Base-by-base conservation (phyloP, 257 asterid genomes). In the Nicotiana paniculata region DNA sequence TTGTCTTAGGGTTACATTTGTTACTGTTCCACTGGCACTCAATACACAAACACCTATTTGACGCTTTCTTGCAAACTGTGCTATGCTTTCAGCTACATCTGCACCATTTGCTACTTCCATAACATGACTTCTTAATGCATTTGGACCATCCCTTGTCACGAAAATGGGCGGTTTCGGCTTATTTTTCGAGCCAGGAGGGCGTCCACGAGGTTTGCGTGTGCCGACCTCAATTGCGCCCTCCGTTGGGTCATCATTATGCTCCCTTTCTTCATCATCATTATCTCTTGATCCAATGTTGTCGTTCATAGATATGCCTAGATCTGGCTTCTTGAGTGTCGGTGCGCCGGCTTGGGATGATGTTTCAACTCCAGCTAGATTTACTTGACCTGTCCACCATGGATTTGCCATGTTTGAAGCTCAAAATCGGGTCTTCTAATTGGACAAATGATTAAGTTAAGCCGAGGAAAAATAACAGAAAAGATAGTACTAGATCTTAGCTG, bases 121-220 rank as follows among this genome's bases (percentile, higher is more conserved):
- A 0, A 91, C 92, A 53, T 91, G 96, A 86, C 92, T 90, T 37
- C 92, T 87, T 46, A 91, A 90, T 1, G 92, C 90, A 46, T 91
- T 90, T 1, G 96, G 96, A 89, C 96, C 90, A 72, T 91, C 96
- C 57, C 90, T 79, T 3, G 93, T 91, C 9, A 91, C 90, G 54
- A 90, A 91, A 10, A 91, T 87, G 1, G 96, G 96, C 1, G 91
- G 91, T 69, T 88, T 90, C 1, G 96, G 93, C 77, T 90, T 91
- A 87, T 91, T 91, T 33, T 88, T 91, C 0, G 96, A 91, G 13
- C 96, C 96, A 5, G 91, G 83, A 3, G 96, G 96, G 64, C 96
- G 75, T 6, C 96, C 96, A 55, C 93, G 84, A 0, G 93, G 86
- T 54, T 93, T 80, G 6, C 96, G 85, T 1, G 82, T 82, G 30